These are phyloP conservation scores for Penicillium pulvis DNA, from an alignment of 495 filamentous ascomycete genomes.

Conservation along the genomic window DNA sequence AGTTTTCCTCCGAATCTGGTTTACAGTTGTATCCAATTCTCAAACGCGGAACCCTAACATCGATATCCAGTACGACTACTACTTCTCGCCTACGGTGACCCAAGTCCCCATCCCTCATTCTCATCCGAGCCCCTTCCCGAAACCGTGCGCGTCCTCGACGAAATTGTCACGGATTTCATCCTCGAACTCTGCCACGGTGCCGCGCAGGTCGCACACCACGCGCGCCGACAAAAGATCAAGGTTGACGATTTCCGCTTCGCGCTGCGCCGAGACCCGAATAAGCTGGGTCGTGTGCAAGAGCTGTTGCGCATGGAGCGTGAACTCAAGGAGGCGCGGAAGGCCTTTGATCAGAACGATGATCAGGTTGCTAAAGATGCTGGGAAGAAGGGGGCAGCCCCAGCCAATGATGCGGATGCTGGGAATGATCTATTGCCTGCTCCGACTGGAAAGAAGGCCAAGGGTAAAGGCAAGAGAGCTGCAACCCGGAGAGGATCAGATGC, in stretches of 20 bases:
- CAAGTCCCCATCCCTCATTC: slow-evolving; percentile 45
- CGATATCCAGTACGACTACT: slow-evolving; percentile 65
- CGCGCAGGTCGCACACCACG: slow-evolving; percentile 74
- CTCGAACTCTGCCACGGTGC: slow-evolving; percentile 89
- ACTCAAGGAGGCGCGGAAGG: slow-evolving; percentile 74
- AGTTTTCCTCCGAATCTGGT: slow-evolving; percentile 17
- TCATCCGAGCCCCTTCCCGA: slow-evolving; percentile 66
- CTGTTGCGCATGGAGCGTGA: slow-evolving; percentile 78
- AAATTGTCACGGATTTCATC: slow-evolving; percentile 90
- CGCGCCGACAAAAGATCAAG: slow-evolving; percentile 91
- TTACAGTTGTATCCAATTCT: background rate
- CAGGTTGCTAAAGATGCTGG: slow-evolving; percentile 48
- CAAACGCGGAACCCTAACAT: slow-evolving; percentile 8
- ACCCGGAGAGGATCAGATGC: slow-evolving; percentile 42
- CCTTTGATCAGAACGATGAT: slow-evolving; percentile 60
- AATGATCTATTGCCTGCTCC: slow-evolving; percentile 25
- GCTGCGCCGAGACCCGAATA: slow-evolving; percentile 77
- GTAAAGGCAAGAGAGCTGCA: slow-evolving; percentile 43
- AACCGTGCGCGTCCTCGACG: slow-evolving; percentile 85
- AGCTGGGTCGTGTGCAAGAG: slow-evolving; percentile 88
- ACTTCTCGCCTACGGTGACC: slow-evolving; percentile 87
- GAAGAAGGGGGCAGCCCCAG: slow-evolving; percentile 32
- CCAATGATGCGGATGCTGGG: slow-evolving; percentile 12
- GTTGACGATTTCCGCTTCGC: slow-evolving; percentile 97
- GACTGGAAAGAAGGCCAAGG: slow-evolving; percentile 41